These are phyloP conservation scores for Backusella tuberculispora DNA, from an alignment of 192 early-diverging fungal species.

Conservation along the genomic window DNA sequence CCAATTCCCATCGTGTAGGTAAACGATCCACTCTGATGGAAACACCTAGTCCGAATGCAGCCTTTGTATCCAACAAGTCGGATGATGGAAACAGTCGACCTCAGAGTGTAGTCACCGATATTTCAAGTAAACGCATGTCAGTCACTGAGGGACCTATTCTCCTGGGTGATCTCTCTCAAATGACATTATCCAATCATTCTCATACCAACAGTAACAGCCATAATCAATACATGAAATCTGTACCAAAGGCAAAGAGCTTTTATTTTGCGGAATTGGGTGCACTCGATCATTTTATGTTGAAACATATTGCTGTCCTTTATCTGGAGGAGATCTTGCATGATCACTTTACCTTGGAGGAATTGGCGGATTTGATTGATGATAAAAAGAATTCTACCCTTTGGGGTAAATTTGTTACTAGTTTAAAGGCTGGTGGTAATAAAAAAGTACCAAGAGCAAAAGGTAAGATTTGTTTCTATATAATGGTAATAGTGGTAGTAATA, in stretches of 20 bases:
- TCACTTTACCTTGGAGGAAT: constrained; percentile 74
- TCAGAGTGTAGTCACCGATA: not conserved
- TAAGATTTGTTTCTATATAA: constrained; percentile 23
- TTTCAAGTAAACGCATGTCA: not conserved
- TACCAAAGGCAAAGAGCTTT: constrained; percentile 26
- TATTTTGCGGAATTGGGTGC: constrained; percentile 73
- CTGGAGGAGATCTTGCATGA: constrained; percentile 76
- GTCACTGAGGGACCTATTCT: not conserved
- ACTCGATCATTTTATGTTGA: constrained; percentile 79
- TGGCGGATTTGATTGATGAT: constrained; percentile 81
- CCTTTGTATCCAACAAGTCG: constrained; percentile 21
- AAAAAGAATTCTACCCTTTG: constrained; percentile 77
- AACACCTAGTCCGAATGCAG: constrained; percentile 40
- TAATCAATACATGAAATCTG: constrained; percentile 19
- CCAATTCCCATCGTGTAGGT: constrained; percentile 43
- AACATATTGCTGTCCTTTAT: constrained; percentile 81
- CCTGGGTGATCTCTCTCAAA: not conserved
- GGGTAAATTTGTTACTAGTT: constrained; percentile 68
- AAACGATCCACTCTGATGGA: constrained; percentile 60
- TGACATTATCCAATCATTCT: not conserved
- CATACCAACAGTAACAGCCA: not conserved
- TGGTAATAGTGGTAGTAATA: not conserved
- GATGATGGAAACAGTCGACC: not conserved
- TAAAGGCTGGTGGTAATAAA: constrained; percentile 61
- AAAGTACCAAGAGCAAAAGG: constrained; percentile 54